These are phyloP conservation scores for Fusarium decemcellulare DNA, from an alignment of 2,329 filamentous ascomycete species.

Conservation along the genomic window DNA sequence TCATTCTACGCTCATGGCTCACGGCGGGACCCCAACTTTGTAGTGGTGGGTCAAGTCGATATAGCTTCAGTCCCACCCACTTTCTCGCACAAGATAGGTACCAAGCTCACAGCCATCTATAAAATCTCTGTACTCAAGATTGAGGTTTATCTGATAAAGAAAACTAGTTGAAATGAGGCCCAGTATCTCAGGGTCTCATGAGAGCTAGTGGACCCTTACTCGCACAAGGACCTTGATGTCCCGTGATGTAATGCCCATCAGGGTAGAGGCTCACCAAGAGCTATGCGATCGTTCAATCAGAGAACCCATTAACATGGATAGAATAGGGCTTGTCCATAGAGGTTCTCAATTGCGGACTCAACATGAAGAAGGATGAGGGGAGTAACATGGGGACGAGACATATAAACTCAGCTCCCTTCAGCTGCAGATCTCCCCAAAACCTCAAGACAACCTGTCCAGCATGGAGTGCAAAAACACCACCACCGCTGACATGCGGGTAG, in stretches of 20 bases:
- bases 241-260: constrained; percentile 41
- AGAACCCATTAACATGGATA: not conserved
- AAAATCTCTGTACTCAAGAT: no score
- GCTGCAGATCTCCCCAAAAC: not conserved
- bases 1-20: constrained; percentile 6
- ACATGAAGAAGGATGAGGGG: not conserved
- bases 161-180: not conserved
- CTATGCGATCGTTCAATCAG: constrained; percentile 4
- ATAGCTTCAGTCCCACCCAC: not conserved
- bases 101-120: no score
- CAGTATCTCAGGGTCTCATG: not conserved
- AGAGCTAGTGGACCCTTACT: constrained; percentile 18
- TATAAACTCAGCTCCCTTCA: constrained; percentile 10
- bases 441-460: not conserved
- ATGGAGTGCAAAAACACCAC: constrained; percentile 20
- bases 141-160: no score
- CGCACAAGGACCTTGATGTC: constrained; percentile 33
- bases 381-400: not conserved
- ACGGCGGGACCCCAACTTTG: not conserved
- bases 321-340: constrained; percentile 1
- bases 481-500: constrained; percentile 17
- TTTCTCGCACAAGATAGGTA: no score
- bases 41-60: not conserved
- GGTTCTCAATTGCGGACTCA: constrained; percentile 23
- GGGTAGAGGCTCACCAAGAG: constrained; percentile 17